Evolutionary conservation across 352 stramenopile genomes (phyloP).

Genomic region (Globisporangium orthogonon): DNA sequence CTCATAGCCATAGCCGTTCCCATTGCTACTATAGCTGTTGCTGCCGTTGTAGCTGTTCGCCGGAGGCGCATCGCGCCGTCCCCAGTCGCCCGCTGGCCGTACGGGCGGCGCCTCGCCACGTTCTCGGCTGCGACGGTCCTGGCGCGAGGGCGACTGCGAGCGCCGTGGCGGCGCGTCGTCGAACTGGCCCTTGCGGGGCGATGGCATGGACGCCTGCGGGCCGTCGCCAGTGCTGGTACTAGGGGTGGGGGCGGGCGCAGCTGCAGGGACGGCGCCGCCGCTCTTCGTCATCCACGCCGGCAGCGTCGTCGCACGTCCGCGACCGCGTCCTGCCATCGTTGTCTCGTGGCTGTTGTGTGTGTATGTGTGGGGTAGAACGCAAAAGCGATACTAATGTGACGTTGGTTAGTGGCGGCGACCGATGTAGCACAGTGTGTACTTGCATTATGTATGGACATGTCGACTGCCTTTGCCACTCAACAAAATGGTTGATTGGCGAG

Average conservation of each 20-base stretch:
- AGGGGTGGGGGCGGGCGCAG: neutral
- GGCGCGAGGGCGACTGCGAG: constrained; percentile 5
- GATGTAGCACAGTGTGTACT: neutral
- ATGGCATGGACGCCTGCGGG: constrained; percentile 12
- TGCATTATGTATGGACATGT: neutral
- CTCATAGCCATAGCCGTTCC: constrained; percentile 6
- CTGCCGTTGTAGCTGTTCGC: constrained; percentile 1
- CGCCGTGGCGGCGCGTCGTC: constrained; percentile 43
- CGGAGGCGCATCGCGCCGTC: neutral
- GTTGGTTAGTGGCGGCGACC: neutral
- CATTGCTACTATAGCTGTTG: neutral
- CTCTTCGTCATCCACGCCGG: constrained; percentile 85
- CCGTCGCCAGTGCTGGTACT: neutral
- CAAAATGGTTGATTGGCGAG: neutral
- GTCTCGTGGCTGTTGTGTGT: neutral
- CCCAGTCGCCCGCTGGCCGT: neutral
- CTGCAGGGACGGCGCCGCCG: constrained; percentile 9
- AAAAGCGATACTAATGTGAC: neutral
- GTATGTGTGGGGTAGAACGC: neutral
- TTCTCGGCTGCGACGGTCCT: constrained; percentile 15
- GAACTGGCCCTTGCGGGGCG: constrained; percentile 50
- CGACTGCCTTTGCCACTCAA: neutral
- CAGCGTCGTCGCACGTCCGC: constrained; percentile 61
- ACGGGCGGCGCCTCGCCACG: constrained; percentile 6
- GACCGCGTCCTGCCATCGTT: constrained; percentile 73